phyloP scores from a whole-genome alignment of 2,329 filamentous ascomycete species.

The Alternaria incomplexa region DNA sequence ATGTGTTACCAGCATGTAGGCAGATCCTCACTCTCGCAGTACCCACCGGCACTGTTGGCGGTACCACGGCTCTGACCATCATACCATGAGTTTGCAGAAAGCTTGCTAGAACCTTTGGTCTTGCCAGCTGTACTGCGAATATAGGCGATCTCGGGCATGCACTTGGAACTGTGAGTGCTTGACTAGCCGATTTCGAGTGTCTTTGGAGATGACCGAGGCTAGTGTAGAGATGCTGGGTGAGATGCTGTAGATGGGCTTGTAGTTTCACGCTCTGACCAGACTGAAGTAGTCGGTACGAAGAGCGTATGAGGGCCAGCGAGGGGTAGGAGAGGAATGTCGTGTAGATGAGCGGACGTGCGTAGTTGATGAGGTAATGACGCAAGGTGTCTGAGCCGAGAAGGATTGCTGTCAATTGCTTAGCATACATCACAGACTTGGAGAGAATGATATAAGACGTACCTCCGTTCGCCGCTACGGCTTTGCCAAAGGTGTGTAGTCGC shows the following conservation, averaged over 20 bases:
- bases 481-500: slow-evolving; percentile 70
- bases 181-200: slow-evolving; percentile 13
- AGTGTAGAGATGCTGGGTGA: slow-evolving; percentile 30
- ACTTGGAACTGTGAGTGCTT: slow-evolving; percentile 27
- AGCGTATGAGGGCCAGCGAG: slow-evolving; percentile 49
- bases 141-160: slow-evolving; percentile 40
- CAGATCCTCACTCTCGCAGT: slow-evolving; percentile 50
- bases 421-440: not conserved
- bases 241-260: slow-evolving; percentile 30
- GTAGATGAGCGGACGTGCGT: slow-evolving; percentile 51
- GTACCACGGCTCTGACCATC: slow-evolving; percentile 47
- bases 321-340: slow-evolving; percentile 53
- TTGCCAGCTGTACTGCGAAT: slow-evolving; percentile 39
- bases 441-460: slow-evolving; percentile 55
- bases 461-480: slow-evolving; percentile 71
- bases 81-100: slow-evolving; percentile 37
- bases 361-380: slow-evolving; percentile 46
- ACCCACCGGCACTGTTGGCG: slow-evolving; percentile 51
- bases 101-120: slow-evolving; percentile 35
- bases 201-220: slow-evolving; percentile 19
- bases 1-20: slow-evolving; percentile 52
- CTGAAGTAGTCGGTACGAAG: slow-evolving; percentile 37
- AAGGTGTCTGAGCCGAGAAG: slow-evolving; percentile 39
- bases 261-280: slow-evolving; percentile 26
- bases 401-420: slow-evolving; percentile 28